Evolutionary conservation across 306 rosid genomes (phyloP).

Genomic region (Acacia crassicarpa): DNA sequence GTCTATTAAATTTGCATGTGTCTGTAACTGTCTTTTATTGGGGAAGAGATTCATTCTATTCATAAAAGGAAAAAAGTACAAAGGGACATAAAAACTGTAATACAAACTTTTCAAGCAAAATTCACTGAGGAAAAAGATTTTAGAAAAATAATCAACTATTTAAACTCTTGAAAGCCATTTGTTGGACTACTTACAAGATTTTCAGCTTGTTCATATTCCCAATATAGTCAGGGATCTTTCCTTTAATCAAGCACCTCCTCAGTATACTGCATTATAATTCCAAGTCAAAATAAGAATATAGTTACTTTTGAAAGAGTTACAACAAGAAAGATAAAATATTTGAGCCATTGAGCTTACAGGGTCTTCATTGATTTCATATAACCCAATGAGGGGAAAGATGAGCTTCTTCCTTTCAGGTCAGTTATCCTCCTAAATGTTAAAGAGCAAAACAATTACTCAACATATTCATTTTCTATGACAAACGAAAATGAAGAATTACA

Average conservation of each 20-base stretch:
- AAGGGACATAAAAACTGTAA: neutral
- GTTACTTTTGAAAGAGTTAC: constrained; percentile 17
- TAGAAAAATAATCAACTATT: constrained; percentile 1
- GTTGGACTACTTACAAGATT: constrained; percentile 59
- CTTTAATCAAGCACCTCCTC: constrained; percentile 66
- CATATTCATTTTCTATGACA: constrained; percentile 27
- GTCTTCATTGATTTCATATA: constrained; percentile 63
- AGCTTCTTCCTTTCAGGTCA: constrained; percentile 60
- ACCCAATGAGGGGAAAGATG: constrained; percentile 65
- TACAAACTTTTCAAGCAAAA: neutral
- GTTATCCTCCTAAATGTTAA: constrained; percentile 77
- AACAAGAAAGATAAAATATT: constrained; percentile 24
- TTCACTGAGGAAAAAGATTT: neutral
- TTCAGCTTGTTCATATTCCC: constrained; percentile 62
- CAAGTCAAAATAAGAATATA: constrained; percentile 3
- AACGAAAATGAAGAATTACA: constrained; percentile 22
- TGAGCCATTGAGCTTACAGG: constrained; percentile 64
- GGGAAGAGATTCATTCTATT: neutral
- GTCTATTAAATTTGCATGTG: neutral
- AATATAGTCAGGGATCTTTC: constrained; percentile 62
- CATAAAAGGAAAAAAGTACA: neutral
- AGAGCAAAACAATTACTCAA: constrained; percentile 29
- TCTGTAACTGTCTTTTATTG: neutral
- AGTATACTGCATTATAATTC: constrained; percentile 57
- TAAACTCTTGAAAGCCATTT: constrained; percentile 4